These are phyloP conservation scores for Umbelopsis sp. DNA, from an alignment of 192 early-diverging fungal species.

Conservation along the genomic window DNA sequence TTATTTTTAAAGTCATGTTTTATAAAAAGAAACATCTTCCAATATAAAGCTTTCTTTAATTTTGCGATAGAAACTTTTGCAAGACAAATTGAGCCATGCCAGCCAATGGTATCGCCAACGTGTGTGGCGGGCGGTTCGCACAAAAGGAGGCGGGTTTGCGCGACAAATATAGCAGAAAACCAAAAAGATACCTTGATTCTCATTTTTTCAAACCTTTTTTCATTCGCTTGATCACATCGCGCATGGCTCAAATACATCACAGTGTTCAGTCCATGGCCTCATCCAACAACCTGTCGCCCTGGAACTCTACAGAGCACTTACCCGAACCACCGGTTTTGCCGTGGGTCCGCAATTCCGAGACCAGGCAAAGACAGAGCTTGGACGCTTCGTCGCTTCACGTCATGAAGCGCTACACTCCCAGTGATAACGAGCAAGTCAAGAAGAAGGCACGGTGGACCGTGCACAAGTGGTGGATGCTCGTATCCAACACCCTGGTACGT, in stretches of 20 bases:
- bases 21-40: not conserved
- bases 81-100: not conserved
- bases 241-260: not conserved
- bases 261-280: not conserved
- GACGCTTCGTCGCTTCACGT: constrained; percentile 33
- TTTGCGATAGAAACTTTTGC: no score
- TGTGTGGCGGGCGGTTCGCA: not conserved
- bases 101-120: not conserved
- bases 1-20: not conserved
- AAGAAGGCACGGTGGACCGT: constrained; percentile 43
- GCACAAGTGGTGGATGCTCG: constrained; percentile 47
- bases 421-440: constrained; percentile 11
- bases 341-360: not conserved
- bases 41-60: no score
- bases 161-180: no score
- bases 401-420: constrained; percentile 30
- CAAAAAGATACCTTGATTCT: not conserved
- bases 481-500: constrained; percentile 51
- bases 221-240: no score
- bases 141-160: not conserved
- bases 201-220: not conserved
- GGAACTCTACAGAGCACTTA: constrained; percentile 3
- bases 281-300: not conserved
- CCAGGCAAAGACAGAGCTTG: not conserved
- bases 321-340: not conserved